Base-by-base conservation (phyloP, 2,329 filamentous ascomycete genomes). In the Orbilia ellipsospora region DNA sequence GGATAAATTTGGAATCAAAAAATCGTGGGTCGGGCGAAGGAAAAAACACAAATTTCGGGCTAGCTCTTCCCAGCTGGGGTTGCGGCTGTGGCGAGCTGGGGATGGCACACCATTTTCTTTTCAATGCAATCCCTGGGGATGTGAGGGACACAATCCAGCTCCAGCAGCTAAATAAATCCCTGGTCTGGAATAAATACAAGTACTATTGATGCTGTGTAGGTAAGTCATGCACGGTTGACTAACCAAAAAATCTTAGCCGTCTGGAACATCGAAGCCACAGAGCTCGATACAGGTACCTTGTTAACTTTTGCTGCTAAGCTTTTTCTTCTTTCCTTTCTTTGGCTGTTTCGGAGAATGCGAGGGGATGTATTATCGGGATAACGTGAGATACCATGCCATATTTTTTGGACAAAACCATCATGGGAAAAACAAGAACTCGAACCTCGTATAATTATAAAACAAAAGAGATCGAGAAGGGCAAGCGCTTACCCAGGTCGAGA, bases 331-430 rank as follows among this genome's bases (percentile, higher is more conserved):
- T 23, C 23, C 4, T 23, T 23, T 4, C 4, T 36, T 36, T 6
- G 31, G 31, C 15, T 70, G 66, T 70, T 69, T 70, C 66, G 66
- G 66, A 70, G 16, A 50, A 70, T 70, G 66, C 66, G 66, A 70
- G 66, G 56, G 31, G 31, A 36, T 36, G 31, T 36, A 36, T 36
- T 36, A 2, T 36, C 31, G 31, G 31, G 57, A 70, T 70, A 70
- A 70, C 66, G 66, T 70, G 66, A 70, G 66, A 70, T 63, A 28
- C 40, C 23, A 23, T 23, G 23, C 23, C 23, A 23, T 23, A 23
- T 23, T 23, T 23, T 23, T 23, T n/a, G n/a, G n/a, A 23, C 23
- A 23, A 23, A 23, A 23, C 23, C 23, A 23, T 23, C 23, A 4
- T 4, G 23, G 23, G n/a, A n/a, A 23, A 23, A 23, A 2, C 23